Base-by-base conservation (phyloP, 176 grass and related monocot species). In the Phoenix dactylifera region DNA sequence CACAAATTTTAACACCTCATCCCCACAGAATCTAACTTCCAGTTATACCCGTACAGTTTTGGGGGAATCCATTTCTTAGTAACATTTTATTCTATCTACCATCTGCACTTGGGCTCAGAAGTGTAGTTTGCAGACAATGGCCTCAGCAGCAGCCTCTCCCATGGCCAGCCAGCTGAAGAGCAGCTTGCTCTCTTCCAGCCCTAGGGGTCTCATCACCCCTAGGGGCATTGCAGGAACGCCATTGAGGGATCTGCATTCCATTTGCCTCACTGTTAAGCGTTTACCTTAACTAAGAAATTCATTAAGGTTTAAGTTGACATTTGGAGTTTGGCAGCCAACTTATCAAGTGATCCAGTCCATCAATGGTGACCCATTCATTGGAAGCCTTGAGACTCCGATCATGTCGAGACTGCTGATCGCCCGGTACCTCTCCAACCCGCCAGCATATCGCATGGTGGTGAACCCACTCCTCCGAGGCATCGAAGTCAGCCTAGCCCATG, bases 371-470 rank as follows among this genome's bases (percentile, higher is more conserved):
- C 93, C 93, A 0, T 88, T 97, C 87, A 80, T 97, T 49, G 93
- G 93, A 6, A 85, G 87, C 63, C 63, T 97, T 7, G 84, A 97
- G 76, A 92, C 93, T 1, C 93, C 87, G 0, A 1, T 97, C 16
- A 97, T 87, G 6, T 92, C 93, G 10, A 97, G 93, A 76, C 93
- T 84, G 0, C 66, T 92, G 4, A 0, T 97, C 2, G 87, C 92
- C 0, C 91, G 87, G 92, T 97, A 91, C 84, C 78, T 97, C 30
- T 97, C 92, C 51, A 97, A 97, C 79, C 93, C 88, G 20, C 93
- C 87, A 0, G 93, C 93, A 17, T 92, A 97, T 84, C 81, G 93
- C 59, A 97, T 84, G 4, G 81, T 84, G 18, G 87, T 97, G 15
- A 92, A 70, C 75, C 93, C 93, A 4, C 87, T 97, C 48, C 93